A percentile compares a stretch with the other conserved stretches of the same genome.
These are phyloP conservation scores for Ramaria sp. DNA, from an alignment of 768 basidiomycete genomes.

Conservation along the genomic window DNA sequence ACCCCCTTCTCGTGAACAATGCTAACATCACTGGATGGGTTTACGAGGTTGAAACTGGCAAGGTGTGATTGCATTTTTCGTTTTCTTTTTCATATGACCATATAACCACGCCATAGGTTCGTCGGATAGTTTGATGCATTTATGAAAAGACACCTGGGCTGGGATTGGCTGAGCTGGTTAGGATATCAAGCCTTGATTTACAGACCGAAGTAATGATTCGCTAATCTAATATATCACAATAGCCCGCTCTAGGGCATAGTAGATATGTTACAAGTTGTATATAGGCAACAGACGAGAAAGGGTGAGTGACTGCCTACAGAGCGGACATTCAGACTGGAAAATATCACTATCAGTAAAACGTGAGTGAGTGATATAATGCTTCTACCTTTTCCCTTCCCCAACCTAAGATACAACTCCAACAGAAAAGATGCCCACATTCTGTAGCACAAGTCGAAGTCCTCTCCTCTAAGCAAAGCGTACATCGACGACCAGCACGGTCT, in stretches of 20 bases:
- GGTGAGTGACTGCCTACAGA: constrained; percentile 70
- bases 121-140: neutral
- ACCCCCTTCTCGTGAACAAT: constrained; percentile 43
- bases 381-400: constrained; percentile 82
- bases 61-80: constrained; percentile 25
- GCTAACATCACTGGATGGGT: constrained; percentile 56
- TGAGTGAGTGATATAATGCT: neutral
- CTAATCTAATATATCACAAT: neutral
- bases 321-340: constrained; percentile 67
- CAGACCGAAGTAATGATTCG: neutral
- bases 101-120: neutral
- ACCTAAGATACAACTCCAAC: constrained; percentile 81
- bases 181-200: neutral
- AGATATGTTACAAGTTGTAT: constrained; percentile 54
- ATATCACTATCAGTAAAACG: neutral
- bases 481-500: constrained; percentile 50
- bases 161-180: neutral
- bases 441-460: constrained; percentile 73
- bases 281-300: constrained; percentile 64
- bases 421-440: constrained; percentile 84
- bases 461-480: constrained; percentile 79
- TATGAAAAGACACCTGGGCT: neutral
- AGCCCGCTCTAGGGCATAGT: neutral
- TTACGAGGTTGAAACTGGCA: constrained; percentile 51
- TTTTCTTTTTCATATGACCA: too few species aligned